Base-by-base conservation (phyloP, 441 rosid genomes). In the Pelargonium fulgidum region DNA sequence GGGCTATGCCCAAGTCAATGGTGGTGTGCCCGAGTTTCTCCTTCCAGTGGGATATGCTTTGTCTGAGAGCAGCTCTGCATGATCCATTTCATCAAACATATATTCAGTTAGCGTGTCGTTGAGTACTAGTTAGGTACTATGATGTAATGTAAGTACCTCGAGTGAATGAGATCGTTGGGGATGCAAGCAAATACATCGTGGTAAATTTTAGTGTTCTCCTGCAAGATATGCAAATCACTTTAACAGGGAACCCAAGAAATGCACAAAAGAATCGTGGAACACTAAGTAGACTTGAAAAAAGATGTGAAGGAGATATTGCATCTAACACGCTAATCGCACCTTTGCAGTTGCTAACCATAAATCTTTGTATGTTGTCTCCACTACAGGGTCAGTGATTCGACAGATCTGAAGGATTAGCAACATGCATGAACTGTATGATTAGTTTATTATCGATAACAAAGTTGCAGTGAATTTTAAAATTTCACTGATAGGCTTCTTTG, bases 161-260 rank as follows among this genome's bases (percentile, higher is more conserved):
- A 82, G 74, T 95, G 95, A 68, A 88, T 83, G 69, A 90, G 96
- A 82, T 95, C 99, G 59, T 76, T 92, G 47, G 99, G 99, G 56
- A 91, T 81, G 77, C 98, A 92, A 72, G 98, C 82, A 79, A 95
- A 95, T 62, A 92, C 92, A 33, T 91, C 99, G 75, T 92, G 98
- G 81, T 90, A 95, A 71, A 92, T 84, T 54, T 83, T 80, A 0
- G 99, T 87, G 69, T 95, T 95, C 47, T 78, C 85, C 99, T 95
- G 98, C 70, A 75, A 72, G 64, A 70, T 41, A 41, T 41, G 44
- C 44, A 41, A 41, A 41, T 41, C 44, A 41, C 44, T 41, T 41
- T 41, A 41, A 41, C 44, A 2, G 44, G 44, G 44, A 41, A 41
- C 11, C 44, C 11, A 7, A 41, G 11, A 41, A 41, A 41, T 41